A percentile compares a stretch with the other conserved stretches of the same genome.
Conservation (phyloP, 2,329 filamentous ascomycete species). For the Claviceps sp. region DNA sequence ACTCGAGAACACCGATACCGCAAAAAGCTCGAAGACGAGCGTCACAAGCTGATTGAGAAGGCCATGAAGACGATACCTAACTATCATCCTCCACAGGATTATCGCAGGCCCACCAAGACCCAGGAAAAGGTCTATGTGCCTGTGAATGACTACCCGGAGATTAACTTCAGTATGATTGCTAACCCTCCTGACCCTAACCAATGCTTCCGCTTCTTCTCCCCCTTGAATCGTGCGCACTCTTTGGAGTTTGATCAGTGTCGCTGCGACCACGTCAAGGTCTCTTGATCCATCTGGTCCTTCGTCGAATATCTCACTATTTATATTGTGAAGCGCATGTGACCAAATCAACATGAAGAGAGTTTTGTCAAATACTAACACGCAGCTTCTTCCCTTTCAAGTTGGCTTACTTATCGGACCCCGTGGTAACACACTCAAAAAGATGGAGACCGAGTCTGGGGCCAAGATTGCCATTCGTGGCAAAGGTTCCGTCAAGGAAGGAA, state of each 20-base stretch:
- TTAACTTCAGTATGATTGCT: constrained; percentile 99
- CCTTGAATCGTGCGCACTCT: constrained; percentile 11
- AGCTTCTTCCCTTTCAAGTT: constrained; percentile 83
- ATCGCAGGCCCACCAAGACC: constrained; percentile 97
- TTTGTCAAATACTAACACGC: constrained; percentile 67
- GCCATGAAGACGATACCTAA: constrained; percentile 99
- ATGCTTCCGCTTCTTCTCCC: constrained; percentile 24
- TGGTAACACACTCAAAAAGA: constrained; percentile 99
- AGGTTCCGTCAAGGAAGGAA: constrained; percentile 98
- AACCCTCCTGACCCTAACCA: constrained; percentile 78
- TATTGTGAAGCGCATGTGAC: constrained; percentile 16
- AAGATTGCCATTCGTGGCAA: constrained; percentile 99
- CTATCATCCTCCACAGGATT: constrained; percentile 97
- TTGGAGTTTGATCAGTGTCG: constrained; percentile 33
- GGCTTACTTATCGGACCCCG: constrained; percentile 99
- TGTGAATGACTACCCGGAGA: constrained; percentile 99
- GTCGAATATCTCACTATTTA: constrained; percentile 12
- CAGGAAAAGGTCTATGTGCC: constrained; percentile 99
- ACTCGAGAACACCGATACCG: constrained; percentile 97
- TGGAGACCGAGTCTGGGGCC: constrained; percentile 92
- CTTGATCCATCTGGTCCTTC: constrained; percentile 20
- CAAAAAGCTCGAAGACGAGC: constrained; percentile 95
- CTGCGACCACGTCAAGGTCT: constrained; percentile 16
- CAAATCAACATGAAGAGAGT: constrained; percentile 4
- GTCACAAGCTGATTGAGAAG: constrained; percentile 96